Percentiles rank a stretch among this genome's conserved stretches.
phyloP scores from a whole-genome alignment of 2,329 filamentous ascomycete species.

The Chaetoscypha palmicola region DNA sequence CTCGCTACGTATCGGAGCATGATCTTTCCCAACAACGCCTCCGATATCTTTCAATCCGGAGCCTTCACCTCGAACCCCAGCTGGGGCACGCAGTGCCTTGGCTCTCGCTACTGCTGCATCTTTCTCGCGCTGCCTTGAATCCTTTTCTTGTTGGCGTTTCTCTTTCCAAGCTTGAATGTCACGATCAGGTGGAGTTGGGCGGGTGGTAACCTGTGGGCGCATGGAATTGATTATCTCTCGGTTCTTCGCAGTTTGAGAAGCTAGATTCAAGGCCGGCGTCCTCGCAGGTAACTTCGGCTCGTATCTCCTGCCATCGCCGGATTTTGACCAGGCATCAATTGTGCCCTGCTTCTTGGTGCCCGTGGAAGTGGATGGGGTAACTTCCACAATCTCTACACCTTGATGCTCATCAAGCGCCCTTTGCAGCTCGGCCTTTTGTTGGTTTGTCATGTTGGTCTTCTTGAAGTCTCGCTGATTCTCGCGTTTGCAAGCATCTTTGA shows the following conservation, averaged over 20 bases:
- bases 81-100: slow-evolving; percentile 49
- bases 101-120: slow-evolving; percentile 64
- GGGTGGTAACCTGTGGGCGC: slow-evolving; percentile 12
- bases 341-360: slow-evolving; percentile 51
- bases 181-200: slow-evolving; percentile 10
- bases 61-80: slow-evolving; percentile 64
- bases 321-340: slow-evolving; percentile 56
- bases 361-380: slow-evolving; percentile 38
- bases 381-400: slow-evolving; percentile 43
- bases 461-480: slow-evolving; percentile 49
- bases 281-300: slow-evolving; percentile 23
- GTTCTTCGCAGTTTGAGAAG: slow-evolving; percentile 28
- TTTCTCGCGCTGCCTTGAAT: slow-evolving; percentile 66
- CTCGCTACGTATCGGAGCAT: slow-evolving; percentile 65
- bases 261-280: slow-evolving; percentile 1
- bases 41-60: slow-evolving; percentile 69
- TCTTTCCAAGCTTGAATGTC: slow-evolving; percentile 55
- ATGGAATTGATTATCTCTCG: slow-evolving; percentile 23
- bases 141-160: slow-evolving; percentile 66
- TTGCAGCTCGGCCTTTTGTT: slow-evolving; percentile 78
- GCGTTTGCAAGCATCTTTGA: slow-evolving; percentile 57
- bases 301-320: slow-evolving; percentile 33
- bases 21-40: slow-evolving; percentile 69
- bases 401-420: slow-evolving; percentile 54
- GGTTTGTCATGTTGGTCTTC: slow-evolving; percentile 71